phyloP scores from a whole-genome alignment of 495 filamentous ascomycete genomes.

The Ascodesmis nigricans region DNA sequence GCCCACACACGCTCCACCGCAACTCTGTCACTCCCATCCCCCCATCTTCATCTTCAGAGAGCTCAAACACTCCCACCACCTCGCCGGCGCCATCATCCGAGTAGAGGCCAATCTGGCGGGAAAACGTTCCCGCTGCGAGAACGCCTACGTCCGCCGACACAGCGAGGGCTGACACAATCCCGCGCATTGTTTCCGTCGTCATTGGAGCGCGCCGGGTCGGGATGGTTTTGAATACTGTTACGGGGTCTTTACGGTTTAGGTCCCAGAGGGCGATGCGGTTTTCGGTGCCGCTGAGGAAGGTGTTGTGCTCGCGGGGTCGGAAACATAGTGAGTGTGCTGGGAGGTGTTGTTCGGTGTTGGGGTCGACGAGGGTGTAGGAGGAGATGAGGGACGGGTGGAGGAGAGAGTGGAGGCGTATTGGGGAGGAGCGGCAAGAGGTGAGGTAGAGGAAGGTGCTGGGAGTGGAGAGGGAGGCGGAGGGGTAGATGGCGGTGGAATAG shows the following conservation, averaged over 20 bases:
- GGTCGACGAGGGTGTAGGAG: conserved; percentile 48
- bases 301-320: conserved; percentile 31
- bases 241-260: conserved; percentile 40
- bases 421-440: conserved; percentile 13
- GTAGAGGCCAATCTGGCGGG: conserved; percentile 54
- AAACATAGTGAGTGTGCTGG: conserved; percentile 56
- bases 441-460: conserved; percentile 16
- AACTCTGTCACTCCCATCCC: conserved; percentile 56
- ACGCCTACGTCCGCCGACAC: conserved; percentile 23
- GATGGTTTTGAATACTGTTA: conserved; percentile 44
- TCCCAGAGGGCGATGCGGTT: conserved; percentile 63
- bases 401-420: conserved; percentile 26
- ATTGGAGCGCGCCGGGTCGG: conserved; percentile 48
- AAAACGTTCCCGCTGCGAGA: conserved; percentile 67
- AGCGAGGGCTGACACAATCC: conserved; percentile 48
- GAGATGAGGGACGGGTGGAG: conserved; percentile 29
- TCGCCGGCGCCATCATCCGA: conserved; percentile 42
- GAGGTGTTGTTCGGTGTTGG: conserved; percentile 58
- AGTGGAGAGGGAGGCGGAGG: conserved; percentile 50
- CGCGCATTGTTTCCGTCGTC: conserved; percentile 60
- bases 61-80: conserved; percentile 39
- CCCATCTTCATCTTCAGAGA: conserved; percentile 27
- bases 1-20: conserved; percentile 64
- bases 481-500: conserved; percentile 48
- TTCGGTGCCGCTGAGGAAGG: conserved; percentile 47